Percentiles rank a stretch among this genome's conserved stretches.
Evolutionary conservation across 192 early-diverging fungal species (phyloP).

Genomic region (Bifiguratus adelaidae): DNA sequence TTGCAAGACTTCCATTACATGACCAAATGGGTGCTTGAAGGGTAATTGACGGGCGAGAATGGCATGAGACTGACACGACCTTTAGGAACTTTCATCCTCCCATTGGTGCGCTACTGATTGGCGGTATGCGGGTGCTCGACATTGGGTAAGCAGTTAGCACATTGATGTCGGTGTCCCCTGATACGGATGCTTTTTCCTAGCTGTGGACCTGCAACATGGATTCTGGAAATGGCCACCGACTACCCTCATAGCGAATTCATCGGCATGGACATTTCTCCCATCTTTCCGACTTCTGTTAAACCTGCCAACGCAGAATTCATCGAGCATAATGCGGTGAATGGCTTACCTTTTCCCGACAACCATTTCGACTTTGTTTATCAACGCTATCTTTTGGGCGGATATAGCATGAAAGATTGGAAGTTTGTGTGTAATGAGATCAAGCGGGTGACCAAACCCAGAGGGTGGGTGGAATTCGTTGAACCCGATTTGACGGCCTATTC

Average conservation of each 20-base stretch:
- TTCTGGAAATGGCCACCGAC: constrained; percentile 30
- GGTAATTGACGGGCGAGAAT: too few species aligned
- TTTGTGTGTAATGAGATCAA: background rate
- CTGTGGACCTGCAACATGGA: constrained; percentile 25
- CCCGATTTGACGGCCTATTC: background rate
- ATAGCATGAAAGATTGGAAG: constrained; percentile 1
- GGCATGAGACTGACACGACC: too few species aligned
- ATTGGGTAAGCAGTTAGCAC: too few species aligned
- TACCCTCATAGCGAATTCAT: constrained; percentile 28
- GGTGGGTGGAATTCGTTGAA: constrained; percentile 10
- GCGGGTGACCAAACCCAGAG: constrained; percentile 12
- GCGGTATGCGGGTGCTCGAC: background rate
- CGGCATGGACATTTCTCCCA: constrained; percentile 28
- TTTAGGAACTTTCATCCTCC: background rate
- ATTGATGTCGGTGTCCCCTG: too few species aligned
- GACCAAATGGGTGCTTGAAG: too few species aligned
- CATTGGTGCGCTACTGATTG: background rate
- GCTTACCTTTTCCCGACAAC: constrained; percentile 12
- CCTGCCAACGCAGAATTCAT: constrained; percentile 6
- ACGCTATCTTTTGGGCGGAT: constrained; percentile 3
- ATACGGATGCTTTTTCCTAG: too few species aligned
- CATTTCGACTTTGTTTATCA: constrained; percentile 14
- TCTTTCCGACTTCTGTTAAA: constrained; percentile 1
- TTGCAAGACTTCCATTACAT: too few species aligned
- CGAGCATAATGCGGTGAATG: constrained; percentile 3